Conservation (phyloP, 768 basidiomycete species). For the Serendipita indica region DNA sequence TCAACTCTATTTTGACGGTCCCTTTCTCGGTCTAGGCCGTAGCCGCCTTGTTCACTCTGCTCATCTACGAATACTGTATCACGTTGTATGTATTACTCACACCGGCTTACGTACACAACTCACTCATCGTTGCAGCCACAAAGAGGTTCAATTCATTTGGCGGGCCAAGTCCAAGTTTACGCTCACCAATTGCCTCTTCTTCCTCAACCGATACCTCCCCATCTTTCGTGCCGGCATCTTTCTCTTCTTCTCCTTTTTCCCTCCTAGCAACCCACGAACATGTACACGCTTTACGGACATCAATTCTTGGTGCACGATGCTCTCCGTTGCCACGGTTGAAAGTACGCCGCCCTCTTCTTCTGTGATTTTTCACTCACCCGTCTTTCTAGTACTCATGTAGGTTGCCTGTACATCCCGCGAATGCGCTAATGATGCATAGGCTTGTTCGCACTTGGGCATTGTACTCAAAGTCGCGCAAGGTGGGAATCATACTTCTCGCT, state of each 20-base stretch:
- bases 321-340: neutral
- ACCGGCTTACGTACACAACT: neutral
- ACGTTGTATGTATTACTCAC: neutral
- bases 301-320: conserved; percentile 1
- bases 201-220: conserved; percentile 3
- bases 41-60: neutral
- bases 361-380: neutral
- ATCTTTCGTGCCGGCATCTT: neutral
- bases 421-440: neutral
- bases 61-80: neutral
- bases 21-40: neutral
- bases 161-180: neutral
- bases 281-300: neutral
- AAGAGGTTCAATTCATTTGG: conserved; percentile 1
- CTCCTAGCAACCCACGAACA: neutral
- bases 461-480: neutral
- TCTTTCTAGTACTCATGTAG: neutral
- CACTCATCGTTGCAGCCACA: neutral
- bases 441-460: conserved; percentile 2
- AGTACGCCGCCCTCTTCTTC: neutral
- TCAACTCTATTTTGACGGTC: neutral
- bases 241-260: neutral
- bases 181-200: neutral
- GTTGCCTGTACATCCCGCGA: neutral
- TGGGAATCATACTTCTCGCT: neutral